These are phyloP conservation scores for Terana coerulea DNA, from an alignment of 768 basidiomycete species.

Conservation along the genomic window DNA sequence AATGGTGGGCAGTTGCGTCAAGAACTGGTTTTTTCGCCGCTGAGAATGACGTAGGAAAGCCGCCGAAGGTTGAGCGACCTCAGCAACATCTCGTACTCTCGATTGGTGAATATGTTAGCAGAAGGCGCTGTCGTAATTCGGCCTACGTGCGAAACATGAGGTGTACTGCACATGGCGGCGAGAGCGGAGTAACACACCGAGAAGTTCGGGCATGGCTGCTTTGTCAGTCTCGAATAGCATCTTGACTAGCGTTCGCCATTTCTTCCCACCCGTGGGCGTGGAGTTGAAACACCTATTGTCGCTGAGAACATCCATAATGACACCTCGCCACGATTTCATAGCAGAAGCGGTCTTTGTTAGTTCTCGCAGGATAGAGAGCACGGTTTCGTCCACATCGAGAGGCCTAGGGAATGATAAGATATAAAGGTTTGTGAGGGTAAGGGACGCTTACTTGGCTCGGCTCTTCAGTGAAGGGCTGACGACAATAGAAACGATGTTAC, in stretches of 20 bases:
- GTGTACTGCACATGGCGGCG: conserved; percentile 18
- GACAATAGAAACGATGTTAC: conserved; percentile 81
- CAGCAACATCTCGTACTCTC: conserved; percentile 88
- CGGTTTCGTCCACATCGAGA: conserved; percentile 67
- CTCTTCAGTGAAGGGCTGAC: conserved; percentile 78
- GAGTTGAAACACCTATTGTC: conserved; percentile 88
- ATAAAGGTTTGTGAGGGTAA: neutral
- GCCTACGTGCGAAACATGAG: conserved; percentile 41
- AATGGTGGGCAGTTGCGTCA: conserved; percentile 87
- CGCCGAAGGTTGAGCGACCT: conserved; percentile 85
- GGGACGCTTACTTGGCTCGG: conserved; percentile 54
- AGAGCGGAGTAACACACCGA: conserved; percentile 47
- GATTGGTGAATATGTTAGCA: conserved; percentile 93
- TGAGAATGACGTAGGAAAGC: conserved; percentile 80
- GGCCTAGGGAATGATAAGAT: conserved; percentile 42
- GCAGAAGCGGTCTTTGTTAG: conserved; percentile 76
- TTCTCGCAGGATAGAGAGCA: conserved; percentile 69
- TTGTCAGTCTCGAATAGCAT: conserved; percentile 84
- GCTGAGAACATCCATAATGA: conserved; percentile 76
- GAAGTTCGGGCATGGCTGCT: conserved; percentile 76
- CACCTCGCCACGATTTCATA: conserved; percentile 80
- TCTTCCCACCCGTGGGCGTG: conserved; percentile 45
- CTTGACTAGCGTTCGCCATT: conserved; percentile 79
- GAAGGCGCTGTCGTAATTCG: conserved; percentile 83
- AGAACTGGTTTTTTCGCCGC: conserved; percentile 87